phyloP scores from a whole-genome alignment of 1,139 yeast species.

The Geotrichum carabidarum region DNA sequence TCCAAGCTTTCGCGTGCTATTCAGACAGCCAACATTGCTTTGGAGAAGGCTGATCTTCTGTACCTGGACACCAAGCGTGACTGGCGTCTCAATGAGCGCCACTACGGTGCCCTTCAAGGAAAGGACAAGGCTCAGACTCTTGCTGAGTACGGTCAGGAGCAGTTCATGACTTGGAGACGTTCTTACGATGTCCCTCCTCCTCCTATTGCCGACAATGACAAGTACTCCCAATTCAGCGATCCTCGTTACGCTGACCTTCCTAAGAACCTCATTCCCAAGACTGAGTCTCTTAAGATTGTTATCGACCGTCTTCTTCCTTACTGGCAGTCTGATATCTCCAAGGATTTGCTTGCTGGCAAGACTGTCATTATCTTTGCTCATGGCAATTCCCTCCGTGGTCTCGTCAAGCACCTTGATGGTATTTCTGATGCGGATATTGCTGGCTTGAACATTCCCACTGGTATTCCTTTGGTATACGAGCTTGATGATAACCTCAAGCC shows the following conservation, averaged over 20 bases:
- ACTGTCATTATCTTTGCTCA: constrained; percentile 93
- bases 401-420: constrained; percentile 92
- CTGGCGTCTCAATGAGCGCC: constrained; percentile 98
- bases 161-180: constrained; percentile 97
- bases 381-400: constrained; percentile 97
- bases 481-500: constrained; percentile 84
- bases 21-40: constrained; percentile 95
- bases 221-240: constrained; percentile 82
- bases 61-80: constrained; percentile 91
- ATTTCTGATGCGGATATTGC: constrained; percentile 92
- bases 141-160: constrained; percentile 81
- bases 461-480: constrained; percentile 97
- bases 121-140: constrained; percentile 94
- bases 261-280: constrained; percentile 81
- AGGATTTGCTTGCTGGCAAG: constrained; percentile 78
- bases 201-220: constrained; percentile 65
- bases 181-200: constrained; percentile 98
- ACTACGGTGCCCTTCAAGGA: constrained; percentile 98
- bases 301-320: constrained; percentile 96
- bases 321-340: constrained; percentile 93
- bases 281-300: constrained; percentile 92
- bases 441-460: constrained; percentile 94
- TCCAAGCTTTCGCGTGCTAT: constrained; percentile 93
- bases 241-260: constrained; percentile 79
- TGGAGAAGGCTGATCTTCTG: constrained; percentile 81